A percentile compares a stretch with the other conserved stretches of the same genome.
These are phyloP conservation scores for Mentha longifolia DNA, from an alignment of 257 asterid genomes.

Conservation along the genomic window DNA sequence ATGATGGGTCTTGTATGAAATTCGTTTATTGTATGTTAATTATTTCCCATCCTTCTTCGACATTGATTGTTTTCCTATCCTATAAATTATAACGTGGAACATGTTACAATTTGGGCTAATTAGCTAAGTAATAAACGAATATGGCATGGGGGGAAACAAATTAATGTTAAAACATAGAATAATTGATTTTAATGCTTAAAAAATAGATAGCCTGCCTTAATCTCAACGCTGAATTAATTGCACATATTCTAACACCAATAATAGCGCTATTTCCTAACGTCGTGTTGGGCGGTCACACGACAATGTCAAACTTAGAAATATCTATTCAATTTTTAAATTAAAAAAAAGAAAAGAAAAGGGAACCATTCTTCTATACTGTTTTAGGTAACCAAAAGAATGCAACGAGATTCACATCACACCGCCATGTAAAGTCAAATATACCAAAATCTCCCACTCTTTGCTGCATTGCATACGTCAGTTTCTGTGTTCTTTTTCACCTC, in stretches of 20 bases:
- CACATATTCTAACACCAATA: not conserved
- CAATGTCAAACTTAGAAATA: constrained; percentile 40
- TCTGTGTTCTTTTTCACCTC: not conserved
- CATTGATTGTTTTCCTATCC: not conserved
- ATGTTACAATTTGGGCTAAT: not conserved
- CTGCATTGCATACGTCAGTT: not conserved
- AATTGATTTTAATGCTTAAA: no score
- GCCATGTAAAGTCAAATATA: constrained; percentile 12
- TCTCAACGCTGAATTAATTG: not conserved
- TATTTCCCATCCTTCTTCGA: not conserved
- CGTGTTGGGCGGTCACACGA: constrained; percentile 48
- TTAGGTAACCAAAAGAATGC: not conserved
- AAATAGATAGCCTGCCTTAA: no score
- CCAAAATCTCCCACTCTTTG: constrained; percentile 22
- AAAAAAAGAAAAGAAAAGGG: not conserved
- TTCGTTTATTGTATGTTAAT: no score
- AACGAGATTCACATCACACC: constrained; percentile 18
- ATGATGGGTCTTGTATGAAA: no score
- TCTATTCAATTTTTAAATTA: not conserved
- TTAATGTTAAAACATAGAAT: not conserved
- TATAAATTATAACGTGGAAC: not conserved
- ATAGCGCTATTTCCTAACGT: constrained; percentile 40
- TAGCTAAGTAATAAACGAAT: not conserved
- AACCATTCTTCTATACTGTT: not conserved
- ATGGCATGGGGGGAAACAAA: not conserved